These are phyloP conservation scores for Alternaria angustiovoidea DNA, from an alignment of 2,329 filamentous ascomycete species.

Conservation along the genomic window DNA sequence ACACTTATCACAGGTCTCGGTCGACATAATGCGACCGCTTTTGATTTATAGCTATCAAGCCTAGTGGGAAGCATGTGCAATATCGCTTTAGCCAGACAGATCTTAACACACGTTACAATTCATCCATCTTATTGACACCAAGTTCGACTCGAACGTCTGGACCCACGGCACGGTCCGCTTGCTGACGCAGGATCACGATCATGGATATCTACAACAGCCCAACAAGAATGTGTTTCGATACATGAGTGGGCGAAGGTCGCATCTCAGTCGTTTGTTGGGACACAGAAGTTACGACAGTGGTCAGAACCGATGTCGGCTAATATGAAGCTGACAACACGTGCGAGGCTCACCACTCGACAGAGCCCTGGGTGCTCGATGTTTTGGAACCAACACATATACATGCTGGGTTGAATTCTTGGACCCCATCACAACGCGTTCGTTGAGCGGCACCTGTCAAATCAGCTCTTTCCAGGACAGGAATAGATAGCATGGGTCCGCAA, in stretches of 20 bases:
- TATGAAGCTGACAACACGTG: background rate
- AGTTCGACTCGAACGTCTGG: background rate
- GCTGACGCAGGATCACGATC: background rate
- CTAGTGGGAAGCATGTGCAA: background rate
- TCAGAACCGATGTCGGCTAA: background rate
- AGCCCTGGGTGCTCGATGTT: background rate
- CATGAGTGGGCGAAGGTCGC: background rate
- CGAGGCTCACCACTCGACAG: background rate
- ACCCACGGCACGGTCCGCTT: background rate
- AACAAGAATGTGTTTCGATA: background rate
- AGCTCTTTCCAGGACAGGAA: background rate
- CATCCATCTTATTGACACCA: background rate
- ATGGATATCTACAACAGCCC: background rate
- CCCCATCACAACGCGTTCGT: background rate
- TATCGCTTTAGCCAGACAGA: background rate
- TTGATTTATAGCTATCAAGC: background rate
- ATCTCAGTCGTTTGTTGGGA: background rate
- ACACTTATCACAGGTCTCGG: background rate
- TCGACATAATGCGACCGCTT: background rate
- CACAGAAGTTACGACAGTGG: background rate
- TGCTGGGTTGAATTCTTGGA: background rate
- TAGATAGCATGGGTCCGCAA: background rate
- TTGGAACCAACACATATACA: background rate
- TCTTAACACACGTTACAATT: background rate
- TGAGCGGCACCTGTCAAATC: background rate